Conservation (phyloP, 257 asterid species). For the Scutellaria baicalensis region DNA sequence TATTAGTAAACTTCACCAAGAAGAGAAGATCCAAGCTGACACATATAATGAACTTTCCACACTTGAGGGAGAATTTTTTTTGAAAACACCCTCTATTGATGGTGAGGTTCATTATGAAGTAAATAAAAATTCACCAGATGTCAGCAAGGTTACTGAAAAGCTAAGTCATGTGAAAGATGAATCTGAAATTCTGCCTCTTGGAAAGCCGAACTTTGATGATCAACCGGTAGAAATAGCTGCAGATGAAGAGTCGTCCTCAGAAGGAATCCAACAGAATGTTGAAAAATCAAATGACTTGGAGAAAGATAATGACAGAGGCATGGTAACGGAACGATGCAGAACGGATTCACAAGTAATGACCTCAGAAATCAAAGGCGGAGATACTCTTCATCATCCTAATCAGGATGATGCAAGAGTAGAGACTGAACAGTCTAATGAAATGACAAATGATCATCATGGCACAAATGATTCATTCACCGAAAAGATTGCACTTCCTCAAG, state of each 20-base stretch:
- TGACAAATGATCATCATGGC: too few relatives aligned
- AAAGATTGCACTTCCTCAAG: too few relatives aligned
- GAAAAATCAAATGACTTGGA: constrained; percentile 8
- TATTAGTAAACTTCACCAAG: constrained; percentile 11
- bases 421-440: too few relatives aligned
- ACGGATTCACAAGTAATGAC: too few relatives aligned
- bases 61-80: constrained; percentile 32
- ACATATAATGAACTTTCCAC: constrained; percentile 13
- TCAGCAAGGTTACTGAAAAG: constrained; percentile 14
- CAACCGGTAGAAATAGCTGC: background rate
- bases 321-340: too few relatives aligned
- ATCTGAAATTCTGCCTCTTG: background rate
- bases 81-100: constrained; percentile 16
- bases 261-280: constrained; percentile 6
- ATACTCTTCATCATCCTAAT: too few relatives aligned
- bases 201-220: constrained; percentile 7
- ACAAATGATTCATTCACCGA: too few relatives aligned
- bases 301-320: background rate
- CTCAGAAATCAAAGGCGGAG: too few relatives aligned
- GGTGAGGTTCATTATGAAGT: constrained; percentile 18
- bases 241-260: constrained; percentile 1
- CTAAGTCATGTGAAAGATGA: constrained; percentile 5
- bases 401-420: too few relatives aligned
- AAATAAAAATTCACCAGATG: constrained; percentile 1
- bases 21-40: constrained; percentile 14